Evolutionary conservation across 1,139 yeast species (phyloP).

Genomic region (Magnusiomyces clavatus): DNA sequence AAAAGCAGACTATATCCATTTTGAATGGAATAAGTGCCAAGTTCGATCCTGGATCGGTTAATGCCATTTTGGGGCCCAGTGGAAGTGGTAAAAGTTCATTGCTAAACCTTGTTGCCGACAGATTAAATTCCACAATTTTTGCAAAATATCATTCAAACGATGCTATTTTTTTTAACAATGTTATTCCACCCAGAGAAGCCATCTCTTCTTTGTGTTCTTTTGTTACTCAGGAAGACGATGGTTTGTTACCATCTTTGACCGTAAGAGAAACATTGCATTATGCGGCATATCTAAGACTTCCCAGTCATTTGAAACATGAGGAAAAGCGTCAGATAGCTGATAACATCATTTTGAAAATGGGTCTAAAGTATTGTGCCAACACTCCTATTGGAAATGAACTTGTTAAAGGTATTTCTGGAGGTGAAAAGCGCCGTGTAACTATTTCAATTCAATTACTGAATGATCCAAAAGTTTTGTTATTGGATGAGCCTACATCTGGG

Average conservation of each 20-base stretch:
- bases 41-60: conserved; percentile 58
- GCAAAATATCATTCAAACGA: conserved; percentile 37
- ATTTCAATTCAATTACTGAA: conserved; percentile 71
- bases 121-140: conserved; percentile 42
- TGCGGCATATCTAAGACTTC: conserved; percentile 62
- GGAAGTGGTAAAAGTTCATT: conserved; percentile 81
- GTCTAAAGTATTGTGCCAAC: conserved; percentile 70
- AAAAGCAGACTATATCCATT: conserved; percentile 30
- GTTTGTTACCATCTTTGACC: conserved; percentile 59
- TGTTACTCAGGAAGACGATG: conserved; percentile 75
- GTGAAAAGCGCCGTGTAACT: conserved; percentile 76
- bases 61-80: conserved; percentile 85
- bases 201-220: conserved; percentile 54
- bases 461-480: conserved; percentile 58
- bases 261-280: conserved; percentile 67
- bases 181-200: conserved; percentile 37
- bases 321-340: conserved; percentile 39
- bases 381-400: conserved; percentile 66
- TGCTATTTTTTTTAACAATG: conserved; percentile 37
- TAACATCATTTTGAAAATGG: conserved; percentile 55
- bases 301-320: conserved; percentile 23
- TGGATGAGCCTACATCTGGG: conserved; percentile 90
- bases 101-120: conserved; percentile 56
- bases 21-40: conserved; percentile 47
- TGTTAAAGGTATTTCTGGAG: conserved; percentile 77